Conservation (phyloP, 2,329 filamentous ascomycete species). For the Gremmenia infestans region DNA sequence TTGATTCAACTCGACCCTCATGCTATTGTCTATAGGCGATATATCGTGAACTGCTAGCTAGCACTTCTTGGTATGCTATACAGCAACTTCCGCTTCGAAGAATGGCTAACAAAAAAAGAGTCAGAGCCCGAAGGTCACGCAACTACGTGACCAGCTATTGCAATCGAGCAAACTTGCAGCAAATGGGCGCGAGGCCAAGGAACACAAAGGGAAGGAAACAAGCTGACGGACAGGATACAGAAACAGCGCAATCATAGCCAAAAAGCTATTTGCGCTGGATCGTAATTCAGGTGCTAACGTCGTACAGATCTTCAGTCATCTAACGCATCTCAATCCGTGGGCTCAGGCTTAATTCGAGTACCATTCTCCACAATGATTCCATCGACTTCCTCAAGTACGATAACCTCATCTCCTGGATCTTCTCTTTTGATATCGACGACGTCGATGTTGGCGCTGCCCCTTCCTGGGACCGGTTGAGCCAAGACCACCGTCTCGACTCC, state of each 20-base stretch:
- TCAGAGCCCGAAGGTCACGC: neutral
- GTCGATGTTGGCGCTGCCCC: conserved; percentile 14
- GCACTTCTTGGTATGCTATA: neutral
- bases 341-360: conserved; percentile 29
- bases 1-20: too few relatives aligned
- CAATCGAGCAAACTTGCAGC: neutral
- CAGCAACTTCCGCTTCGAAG: neutral
- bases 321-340: conserved; percentile 14
- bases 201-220: neutral
- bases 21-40: neutral
- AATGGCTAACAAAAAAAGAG: neutral
- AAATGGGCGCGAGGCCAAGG: neutral
- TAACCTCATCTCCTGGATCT: conserved; percentile 25
- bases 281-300: neutral
- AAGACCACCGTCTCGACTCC: conserved; percentile 79
- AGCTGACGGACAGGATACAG: neutral
- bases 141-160: neutral
- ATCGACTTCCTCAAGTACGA: neutral
- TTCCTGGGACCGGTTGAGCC: conserved; percentile 56
- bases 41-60: neutral
- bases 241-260: neutral
- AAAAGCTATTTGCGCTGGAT: neutral
- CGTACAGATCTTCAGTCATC: conserved; percentile 8
- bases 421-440: conserved; percentile 22
- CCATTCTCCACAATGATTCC: conserved; percentile 11